Evolutionary conservation across 2,329 filamentous ascomycete species (phyloP), one percentile per base, ranked within the genome.

Genomic region (Alternaria arbusti): DNA sequence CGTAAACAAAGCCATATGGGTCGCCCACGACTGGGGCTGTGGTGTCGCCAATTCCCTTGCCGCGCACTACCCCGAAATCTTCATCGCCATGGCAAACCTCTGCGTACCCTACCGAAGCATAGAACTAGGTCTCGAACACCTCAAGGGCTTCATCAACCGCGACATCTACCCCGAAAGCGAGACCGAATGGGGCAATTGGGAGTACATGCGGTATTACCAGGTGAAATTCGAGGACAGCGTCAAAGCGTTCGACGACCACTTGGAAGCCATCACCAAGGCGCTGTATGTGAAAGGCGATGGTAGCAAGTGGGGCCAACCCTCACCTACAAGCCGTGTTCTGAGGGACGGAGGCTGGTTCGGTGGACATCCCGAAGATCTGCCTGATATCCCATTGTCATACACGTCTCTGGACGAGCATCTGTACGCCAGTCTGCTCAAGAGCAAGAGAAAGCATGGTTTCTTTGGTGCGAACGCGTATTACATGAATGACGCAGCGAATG

Each of bases 21-120:
- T 84, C 32, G 82, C 78, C 12, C 83, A 85, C 61, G 82, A 84
- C 65, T 84, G 83, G 83, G 79, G 79, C 28, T 74, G 72, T 17
- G 77, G 74, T 11, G 66, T 79, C 4, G 69, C 75, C 22, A 79
- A 70, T 67, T 65, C 69, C 6, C 68, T 79, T 20, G 75, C 74
- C 6, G 69, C 74, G 2, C 71, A 74, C 17, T 69, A 78, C 26
- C 79, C 79, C 0, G 74, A 80, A 23, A 64, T 73, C 6, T 78
- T 74, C 57, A 66, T 74, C 8, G 79, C 66, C 7, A 66, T 74
- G 9, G 72, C 64, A 1, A 63, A 69, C 28, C 62, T 80, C 32
- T 65, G 73, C 30, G 80, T 85, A 0, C 83, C 84, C 0, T 84
- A 84, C 59, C 72, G 72, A 2, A 72, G 73, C 1, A 40, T 84